phyloP scores from a whole-genome alignment of 306 rosid species.

The Casuarina cunninghamiana region DNA sequence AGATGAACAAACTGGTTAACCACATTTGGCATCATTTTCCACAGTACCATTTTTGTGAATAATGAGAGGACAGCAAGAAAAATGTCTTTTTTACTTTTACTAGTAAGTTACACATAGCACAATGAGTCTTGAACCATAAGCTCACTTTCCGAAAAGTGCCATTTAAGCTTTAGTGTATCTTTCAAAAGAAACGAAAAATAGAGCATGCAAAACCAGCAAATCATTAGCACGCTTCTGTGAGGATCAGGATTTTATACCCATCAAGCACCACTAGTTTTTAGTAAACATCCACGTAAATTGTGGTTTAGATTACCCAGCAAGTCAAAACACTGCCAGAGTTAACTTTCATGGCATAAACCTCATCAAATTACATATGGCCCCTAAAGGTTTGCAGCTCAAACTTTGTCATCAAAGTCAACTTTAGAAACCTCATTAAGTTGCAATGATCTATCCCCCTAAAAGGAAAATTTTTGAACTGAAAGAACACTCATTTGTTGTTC shows the following conservation, averaged over 20 bases:
- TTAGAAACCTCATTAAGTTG: neutral
- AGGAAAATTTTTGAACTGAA: neutral
- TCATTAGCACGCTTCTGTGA: neutral
- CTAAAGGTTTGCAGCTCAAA: neutral
- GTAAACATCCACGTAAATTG: neutral
- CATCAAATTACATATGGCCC: neutral
- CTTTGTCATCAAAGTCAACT: neutral
- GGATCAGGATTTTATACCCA: neutral
- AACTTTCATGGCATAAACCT: neutral
- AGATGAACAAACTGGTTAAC: constrained; percentile 26
- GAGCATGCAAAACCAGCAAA: neutral
- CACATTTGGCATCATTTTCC: constrained; percentile 5
- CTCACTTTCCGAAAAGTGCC: neutral
- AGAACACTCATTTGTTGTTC: neutral
- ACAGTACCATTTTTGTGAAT: neutral
- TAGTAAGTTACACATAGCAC: too few species aligned
- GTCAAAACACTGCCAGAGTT: neutral
- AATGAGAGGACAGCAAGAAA: neutral
- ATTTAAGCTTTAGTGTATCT: neutral
- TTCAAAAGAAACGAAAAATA: neutral
- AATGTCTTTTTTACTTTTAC: too few species aligned
- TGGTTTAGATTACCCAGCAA: neutral
- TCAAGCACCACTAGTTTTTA: neutral
- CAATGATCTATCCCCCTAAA: neutral
- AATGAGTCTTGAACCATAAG: neutral